Evolutionary conservation across 805 yeast species (phyloP), one percentile per base, ranked within the genome.

Genomic region (Saccharomyces paradoxus): DNA sequence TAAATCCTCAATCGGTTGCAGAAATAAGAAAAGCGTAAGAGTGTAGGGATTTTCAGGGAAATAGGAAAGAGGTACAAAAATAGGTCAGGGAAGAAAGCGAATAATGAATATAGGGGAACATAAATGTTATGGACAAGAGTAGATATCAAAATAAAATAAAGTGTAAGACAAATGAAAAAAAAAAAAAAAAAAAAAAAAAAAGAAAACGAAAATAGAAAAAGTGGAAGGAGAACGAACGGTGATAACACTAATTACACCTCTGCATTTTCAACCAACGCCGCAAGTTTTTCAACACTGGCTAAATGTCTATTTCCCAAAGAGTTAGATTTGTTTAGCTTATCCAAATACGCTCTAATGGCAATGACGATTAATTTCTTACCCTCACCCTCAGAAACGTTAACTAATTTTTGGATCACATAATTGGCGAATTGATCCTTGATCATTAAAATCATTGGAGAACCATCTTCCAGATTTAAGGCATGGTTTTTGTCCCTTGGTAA

Each of bases 391-490:
- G 91, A 80, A 2, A 87, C 86, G 58, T 89, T 96, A 46, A 94
- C 91, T 63, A 94, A 78, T 69, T 92, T 91, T 71, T 94, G 99
- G 51, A 94, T 89, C 49, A 94, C 99, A 67, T 94, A 94, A 71
- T 94, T 94, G 26, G 98, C 99, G 73, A 86, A 94, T 69, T 94
- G 98, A 70, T 94, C 99, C 68, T 89, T 89, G 89, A 94, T 90
- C 98, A 94, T 91, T 56, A 86, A 76, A 26, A 91, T 87, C 61
- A 94, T 76, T 8, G 95, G 83, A 1, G 87, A 79, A 52, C 80
- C 79, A 59, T 85, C 91, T 53, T 77, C 81, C 41, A 85, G 81
- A 27, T 65, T 64, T 24, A 75, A 76, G 21, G 77, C 75, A 28
- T 69, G 71, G 28, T 68, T 71, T 41, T 69, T 70, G 58, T 81